Percentiles rank a stretch among this genome's conserved stretches.
These are phyloP conservation scores for Laetiporus sulphureus DNA, from an alignment of 1,284 basidiomycete species.

Conservation along the genomic window DNA sequence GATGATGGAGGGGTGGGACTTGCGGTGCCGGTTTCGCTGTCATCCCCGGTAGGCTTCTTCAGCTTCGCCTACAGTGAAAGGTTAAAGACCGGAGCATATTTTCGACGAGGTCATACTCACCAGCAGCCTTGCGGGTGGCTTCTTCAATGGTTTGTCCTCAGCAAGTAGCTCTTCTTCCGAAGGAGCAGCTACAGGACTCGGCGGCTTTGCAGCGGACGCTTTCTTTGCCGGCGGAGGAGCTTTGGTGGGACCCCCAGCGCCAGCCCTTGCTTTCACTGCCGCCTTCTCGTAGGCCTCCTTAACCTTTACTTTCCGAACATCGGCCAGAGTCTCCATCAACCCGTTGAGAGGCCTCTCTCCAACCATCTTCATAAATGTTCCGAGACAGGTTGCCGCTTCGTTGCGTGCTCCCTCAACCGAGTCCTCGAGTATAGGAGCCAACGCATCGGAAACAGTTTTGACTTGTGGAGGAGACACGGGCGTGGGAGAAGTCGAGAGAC, in stretches of 20 bases:
- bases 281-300: slow-evolving; percentile 91
- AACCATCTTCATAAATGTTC: slow-evolving; percentile 94
- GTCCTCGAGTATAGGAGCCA: slow-evolving; percentile 81
- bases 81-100: too few relatives aligned
- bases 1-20: slow-evolving; percentile 24
- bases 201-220: slow-evolving; percentile 43
- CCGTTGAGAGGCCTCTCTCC: slow-evolving; percentile 91
- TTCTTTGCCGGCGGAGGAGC: slow-evolving; percentile 32
- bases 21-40: slow-evolving; percentile 6
- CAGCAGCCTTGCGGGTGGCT: slow-evolving; percentile 43
- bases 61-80: slow-evolving; percentile 26
- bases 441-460: slow-evolving; percentile 78
- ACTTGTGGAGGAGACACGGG: slow-evolving; percentile 73
- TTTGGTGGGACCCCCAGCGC: slow-evolving; percentile 43
- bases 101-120: too few relatives aligned
- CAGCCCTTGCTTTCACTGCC: slow-evolving; percentile 78
- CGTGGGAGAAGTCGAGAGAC: slow-evolving; percentile 63
- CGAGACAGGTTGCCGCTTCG: slow-evolving; percentile 84
- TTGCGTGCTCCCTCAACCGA: slow-evolving; percentile 87
- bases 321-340: slow-evolving; percentile 82
- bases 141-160: slow-evolving; percentile 39
- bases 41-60: slow-evolving; percentile 45
- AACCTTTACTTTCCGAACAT: slow-evolving; percentile 89
- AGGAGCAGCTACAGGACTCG: slow-evolving; percentile 25
- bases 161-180: slow-evolving; percentile 20